Evolutionary conservation across 352 stramenopile genomes (phyloP), one percentile per base, ranked within the genome.

Genomic region (Globisporangium middletonii): DNA sequence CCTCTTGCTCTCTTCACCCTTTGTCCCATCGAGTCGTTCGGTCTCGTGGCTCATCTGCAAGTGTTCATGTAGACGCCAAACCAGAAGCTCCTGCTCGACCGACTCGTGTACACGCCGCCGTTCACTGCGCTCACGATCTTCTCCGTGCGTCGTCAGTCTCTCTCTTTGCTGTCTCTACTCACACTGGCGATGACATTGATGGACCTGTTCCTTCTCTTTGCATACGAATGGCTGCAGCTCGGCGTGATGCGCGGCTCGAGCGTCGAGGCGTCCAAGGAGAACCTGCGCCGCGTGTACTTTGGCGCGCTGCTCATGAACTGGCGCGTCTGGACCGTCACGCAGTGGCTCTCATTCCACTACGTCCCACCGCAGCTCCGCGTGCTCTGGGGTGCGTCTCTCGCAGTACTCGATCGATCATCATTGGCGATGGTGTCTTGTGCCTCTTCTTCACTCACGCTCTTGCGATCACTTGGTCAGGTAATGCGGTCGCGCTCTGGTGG

Each of bases 341-440:
- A 88, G 64, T 88, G 75, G 75, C 58, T 88, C 8, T 88, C 78
- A 30, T 88, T 88, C 73, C 68, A 88, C 59, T 86, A 85, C 68
- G 67, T 88, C n/a, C 78, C 78, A 35, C 73, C 78, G 46, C 78
- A 85, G 2, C 56, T 86, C 45, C 78, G 78, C n/a, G 80, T 90
- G 46, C 57, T 90, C 41, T 90, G 80, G 80, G 80, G 80, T 88
- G 63, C 60, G 71, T 82, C 33, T 38, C 33, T 38, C 1, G 33
- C 33, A 2, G 7, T 12, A 9, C 23, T 23, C 23, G 23, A 23
- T 2, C 33, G 4, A 9, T 37, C 0, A 45, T 18, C 16, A 19
- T 26, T 23, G 15, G 8, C 15, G 27, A 8, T 4, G 13, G 44
- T 15, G 33, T 54, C 33, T 57, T 47, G 28, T 42, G 16, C 30